phyloP scores from a whole-genome alignment of 2,329 filamentous ascomycete species.

The Colletotrichum orchidophilum region DNA sequence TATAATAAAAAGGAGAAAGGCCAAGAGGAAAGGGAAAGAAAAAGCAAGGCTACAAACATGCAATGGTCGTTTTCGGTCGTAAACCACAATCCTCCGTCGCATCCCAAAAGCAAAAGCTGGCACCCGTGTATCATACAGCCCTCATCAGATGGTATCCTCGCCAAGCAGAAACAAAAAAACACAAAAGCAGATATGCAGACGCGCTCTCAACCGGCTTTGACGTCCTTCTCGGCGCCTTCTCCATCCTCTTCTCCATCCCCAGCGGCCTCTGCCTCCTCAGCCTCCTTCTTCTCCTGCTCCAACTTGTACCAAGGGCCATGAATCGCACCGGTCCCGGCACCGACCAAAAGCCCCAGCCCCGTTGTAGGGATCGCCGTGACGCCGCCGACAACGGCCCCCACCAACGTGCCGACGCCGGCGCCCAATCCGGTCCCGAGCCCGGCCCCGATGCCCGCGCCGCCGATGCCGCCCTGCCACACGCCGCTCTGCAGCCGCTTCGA shows the following conservation, averaged over 20 bases:
- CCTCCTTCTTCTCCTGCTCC: neutral
- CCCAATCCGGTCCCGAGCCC: slow-evolving; percentile 17
- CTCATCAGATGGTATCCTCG: neutral
- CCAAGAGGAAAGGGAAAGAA: neutral
- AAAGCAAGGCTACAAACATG: neutral
- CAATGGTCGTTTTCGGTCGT: neutral
- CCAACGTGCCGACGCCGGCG: slow-evolving; percentile 20
- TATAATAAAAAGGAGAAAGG: neutral
- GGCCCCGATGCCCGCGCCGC: slow-evolving; percentile 27
- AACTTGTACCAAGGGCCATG: slow-evolving; percentile 30
- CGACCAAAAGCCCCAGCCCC: slow-evolving; percentile 8
- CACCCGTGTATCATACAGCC: neutral
- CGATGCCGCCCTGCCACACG: slow-evolving; percentile 26
- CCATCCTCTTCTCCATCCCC: neutral
- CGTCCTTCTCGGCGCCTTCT: neutral
- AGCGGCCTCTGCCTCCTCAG: neutral
- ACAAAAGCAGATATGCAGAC: neutral
- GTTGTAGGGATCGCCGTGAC: slow-evolving; percentile 24
- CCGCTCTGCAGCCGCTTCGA: slow-evolving; percentile 26
- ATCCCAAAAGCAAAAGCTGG: neutral
- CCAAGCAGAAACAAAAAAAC: neutral
- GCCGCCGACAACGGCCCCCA: slow-evolving; percentile 18
- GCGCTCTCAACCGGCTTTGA: neutral
- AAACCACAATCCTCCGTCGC: neutral
- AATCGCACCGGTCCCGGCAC: slow-evolving; percentile 15